These are phyloP conservation scores for Cucurbita ficifolia DNA, from an alignment of 306 rosid genomes.

Conservation along the genomic window DNA sequence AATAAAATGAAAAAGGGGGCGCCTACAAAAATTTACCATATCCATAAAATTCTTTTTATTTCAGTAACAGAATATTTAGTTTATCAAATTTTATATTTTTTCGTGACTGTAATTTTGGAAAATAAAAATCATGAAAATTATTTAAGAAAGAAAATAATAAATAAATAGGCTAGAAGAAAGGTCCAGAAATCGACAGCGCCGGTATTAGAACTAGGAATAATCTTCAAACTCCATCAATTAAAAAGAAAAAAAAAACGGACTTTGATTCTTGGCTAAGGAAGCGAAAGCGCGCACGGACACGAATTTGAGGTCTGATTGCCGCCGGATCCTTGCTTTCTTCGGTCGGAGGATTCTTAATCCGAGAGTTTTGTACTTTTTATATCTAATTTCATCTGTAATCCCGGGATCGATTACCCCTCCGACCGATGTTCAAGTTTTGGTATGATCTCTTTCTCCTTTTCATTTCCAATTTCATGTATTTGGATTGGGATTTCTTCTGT, in stretches of 20 bases:
- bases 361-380: conserved; percentile 9
- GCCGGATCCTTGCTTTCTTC: neutral
- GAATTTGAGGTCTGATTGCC: neutral
- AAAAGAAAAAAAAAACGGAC: neutral
- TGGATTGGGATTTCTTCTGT: conserved; percentile 4
- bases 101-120: no score
- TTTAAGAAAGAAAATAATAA: neutral
- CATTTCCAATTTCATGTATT: neutral
- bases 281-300: neutral
- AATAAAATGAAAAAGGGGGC: no score
- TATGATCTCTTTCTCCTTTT: conserved; percentile 10
- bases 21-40: no score
- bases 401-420: conserved; percentile 3
- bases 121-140: no score
- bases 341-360: neutral
- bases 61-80: no score
- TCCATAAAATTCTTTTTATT: no score
- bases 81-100: no score
- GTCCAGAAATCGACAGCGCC: neutral
- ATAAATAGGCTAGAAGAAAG: neutral
- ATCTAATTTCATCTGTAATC: conserved; percentile 5
- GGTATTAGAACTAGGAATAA: neutral
- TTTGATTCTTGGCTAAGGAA: neutral
- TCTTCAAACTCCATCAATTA: neutral
- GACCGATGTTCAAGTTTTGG: conserved; percentile 77